A percentile compares a stretch with the other conserved stretches of the same genome.
These are phyloP conservation scores for Serendipita indica DNA, from an alignment of 768 basidiomycete species.

Conservation along the genomic window DNA sequence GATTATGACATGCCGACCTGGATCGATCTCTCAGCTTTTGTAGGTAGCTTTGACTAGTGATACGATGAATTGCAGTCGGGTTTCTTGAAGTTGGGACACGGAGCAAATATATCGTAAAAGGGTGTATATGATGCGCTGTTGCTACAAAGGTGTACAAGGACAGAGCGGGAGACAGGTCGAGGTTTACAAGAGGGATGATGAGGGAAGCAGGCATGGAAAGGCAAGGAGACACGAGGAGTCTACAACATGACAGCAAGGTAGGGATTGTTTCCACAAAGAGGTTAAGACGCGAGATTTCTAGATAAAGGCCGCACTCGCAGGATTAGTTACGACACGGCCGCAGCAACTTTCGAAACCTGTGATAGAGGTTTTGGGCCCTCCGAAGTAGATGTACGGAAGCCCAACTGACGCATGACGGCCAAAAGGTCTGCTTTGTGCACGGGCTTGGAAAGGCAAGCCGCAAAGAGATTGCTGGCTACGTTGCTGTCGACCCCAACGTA, in stretches of 20 bases:
- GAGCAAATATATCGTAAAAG: background rate
- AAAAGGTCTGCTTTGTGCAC: constrained; percentile 77
- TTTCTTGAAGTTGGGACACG: background rate
- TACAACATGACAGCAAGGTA: too few species aligned
- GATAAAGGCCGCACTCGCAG: too few species aligned
- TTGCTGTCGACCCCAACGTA: constrained; percentile 58
- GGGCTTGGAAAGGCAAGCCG: constrained; percentile 76
- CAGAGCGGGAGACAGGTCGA: too few species aligned
- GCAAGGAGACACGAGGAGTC: background rate
- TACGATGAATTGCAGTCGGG: too few species aligned
- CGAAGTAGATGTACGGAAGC: constrained; percentile 69
- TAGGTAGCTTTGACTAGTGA: background rate
- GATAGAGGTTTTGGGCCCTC: constrained; percentile 12
- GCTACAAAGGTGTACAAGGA: too few species aligned
- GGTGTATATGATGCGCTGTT: background rate
- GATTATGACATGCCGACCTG: too few species aligned
- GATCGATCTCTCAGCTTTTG: background rate
- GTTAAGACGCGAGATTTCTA: too few species aligned
- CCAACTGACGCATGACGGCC: constrained; percentile 65
- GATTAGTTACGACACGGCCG: background rate
- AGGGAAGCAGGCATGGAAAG: background rate
- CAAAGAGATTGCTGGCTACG: constrained; percentile 54
- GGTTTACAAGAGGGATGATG: too few species aligned
- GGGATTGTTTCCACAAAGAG: too few species aligned
- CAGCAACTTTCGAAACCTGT: constrained; percentile 7